Evolutionary conservation across 2,329 filamentous ascomycete genomes (phyloP).

Genomic region (Neopestalotiopsis sp.): DNA sequence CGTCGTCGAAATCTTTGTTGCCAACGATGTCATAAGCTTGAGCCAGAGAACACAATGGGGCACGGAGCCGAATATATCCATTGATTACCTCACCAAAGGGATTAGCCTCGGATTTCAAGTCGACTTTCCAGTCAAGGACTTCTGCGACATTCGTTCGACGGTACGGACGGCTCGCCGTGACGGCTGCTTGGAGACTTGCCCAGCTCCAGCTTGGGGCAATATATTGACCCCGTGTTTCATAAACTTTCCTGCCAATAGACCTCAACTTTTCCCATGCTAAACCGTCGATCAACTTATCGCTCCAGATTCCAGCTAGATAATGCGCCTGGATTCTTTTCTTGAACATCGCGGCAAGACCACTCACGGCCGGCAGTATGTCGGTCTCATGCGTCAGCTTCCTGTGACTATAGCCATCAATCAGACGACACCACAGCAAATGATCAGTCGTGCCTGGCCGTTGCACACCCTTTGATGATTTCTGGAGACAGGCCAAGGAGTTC

Average conservation of each 20-base stretch:
- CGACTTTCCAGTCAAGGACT: conserved; percentile 22
- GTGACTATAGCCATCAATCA: not conserved
- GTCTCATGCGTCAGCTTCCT: conserved; percentile 22
- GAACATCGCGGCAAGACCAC: conserved; percentile 24
- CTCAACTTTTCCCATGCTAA: conserved; percentile 23
- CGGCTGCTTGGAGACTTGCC: no score
- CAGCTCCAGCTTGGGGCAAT: conserved; percentile 29
- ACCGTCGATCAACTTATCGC: conserved; percentile 22
- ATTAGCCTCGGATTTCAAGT: conserved; percentile 20
- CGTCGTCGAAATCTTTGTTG: no score
- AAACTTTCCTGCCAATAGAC: not conserved
- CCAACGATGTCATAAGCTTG: not conserved
- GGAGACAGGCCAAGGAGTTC: not conserved
- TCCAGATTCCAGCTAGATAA: conserved; percentile 27
- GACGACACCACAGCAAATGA: not conserved
- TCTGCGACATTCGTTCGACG: conserved; percentile 17
- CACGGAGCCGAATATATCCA: conserved; percentile 25
- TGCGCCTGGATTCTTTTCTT: conserved; percentile 15
- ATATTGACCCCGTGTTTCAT: conserved; percentile 13
- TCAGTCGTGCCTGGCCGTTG: not conserved
- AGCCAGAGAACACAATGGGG: no score
- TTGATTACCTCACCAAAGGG: conserved; percentile 24
- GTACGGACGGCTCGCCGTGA: not conserved
- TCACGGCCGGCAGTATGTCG: conserved; percentile 25
- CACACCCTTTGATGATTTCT: no score